phyloP scores from a whole-genome alignment of 108 stramenopile species.

The Nannochloropsis gaditana region DNA sequence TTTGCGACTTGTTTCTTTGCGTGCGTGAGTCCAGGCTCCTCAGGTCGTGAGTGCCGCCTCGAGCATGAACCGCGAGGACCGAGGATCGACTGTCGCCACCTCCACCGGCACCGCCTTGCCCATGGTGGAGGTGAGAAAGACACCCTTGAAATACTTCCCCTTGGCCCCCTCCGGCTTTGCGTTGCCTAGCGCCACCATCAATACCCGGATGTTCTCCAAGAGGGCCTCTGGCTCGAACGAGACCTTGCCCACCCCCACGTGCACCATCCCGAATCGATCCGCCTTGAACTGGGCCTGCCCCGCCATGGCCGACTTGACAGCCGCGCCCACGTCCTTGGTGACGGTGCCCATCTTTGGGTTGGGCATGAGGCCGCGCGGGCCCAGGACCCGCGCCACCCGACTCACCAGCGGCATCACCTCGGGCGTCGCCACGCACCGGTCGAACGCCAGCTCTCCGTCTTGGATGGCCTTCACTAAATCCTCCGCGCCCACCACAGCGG shows the following conservation, averaged over 20 bases:
- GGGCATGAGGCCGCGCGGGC: slow-evolving; percentile 93
- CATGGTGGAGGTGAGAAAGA: slow-evolving; percentile 48
- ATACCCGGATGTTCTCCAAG: slow-evolving; percentile 56
- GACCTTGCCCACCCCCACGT: slow-evolving; percentile 79
- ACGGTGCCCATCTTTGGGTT: slow-evolving; percentile 88
- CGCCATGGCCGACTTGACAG: slow-evolving; percentile 57
- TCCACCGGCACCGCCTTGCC: slow-evolving; percentile 52
- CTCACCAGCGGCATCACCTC: slow-evolving; percentile 71
- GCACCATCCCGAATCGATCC: slow-evolving; percentile 75
- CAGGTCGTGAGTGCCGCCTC: neutral
- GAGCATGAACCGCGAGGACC: slow-evolving; percentile 46
- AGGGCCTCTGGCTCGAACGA: slow-evolving; percentile 44
- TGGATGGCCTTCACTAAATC: slow-evolving; percentile 69
- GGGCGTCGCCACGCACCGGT: slow-evolving; percentile 75
- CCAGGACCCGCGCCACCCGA: slow-evolving; percentile 73
- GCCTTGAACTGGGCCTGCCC: slow-evolving; percentile 74
- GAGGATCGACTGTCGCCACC: slow-evolving; percentile 50
- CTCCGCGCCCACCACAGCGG: slow-evolving; percentile 71
- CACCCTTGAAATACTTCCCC: slow-evolving; percentile 53
- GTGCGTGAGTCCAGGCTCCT: neutral
- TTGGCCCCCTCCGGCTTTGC: slow-evolving; percentile 58
- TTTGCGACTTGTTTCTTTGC: no score
- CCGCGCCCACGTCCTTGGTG: slow-evolving; percentile 60
- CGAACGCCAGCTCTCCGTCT: slow-evolving; percentile 60
- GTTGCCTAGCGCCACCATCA: slow-evolving; percentile 54